Conservation (phyloP, 306 rosid genomes). For the Phaseolus lunatus region DNA sequence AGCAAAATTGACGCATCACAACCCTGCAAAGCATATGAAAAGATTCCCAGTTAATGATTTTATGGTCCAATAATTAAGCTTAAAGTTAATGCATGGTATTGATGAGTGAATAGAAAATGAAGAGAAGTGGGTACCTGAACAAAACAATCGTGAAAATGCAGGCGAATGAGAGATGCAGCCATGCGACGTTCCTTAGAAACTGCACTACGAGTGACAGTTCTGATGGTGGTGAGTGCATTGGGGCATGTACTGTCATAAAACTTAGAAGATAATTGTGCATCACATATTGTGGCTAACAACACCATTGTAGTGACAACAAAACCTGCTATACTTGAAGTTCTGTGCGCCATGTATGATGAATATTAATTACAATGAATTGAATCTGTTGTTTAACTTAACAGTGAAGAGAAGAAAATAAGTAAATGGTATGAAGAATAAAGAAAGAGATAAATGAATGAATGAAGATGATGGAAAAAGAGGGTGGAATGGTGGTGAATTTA, state of each 20-base stretch:
- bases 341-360: slow-evolving; percentile 1
- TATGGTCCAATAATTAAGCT: neutral
- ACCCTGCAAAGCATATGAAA: slow-evolving; percentile 44
- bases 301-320: slow-evolving; percentile 27
- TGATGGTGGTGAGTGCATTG: slow-evolving; percentile 56
- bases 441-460: neutral
- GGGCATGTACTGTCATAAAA: slow-evolving; percentile 68
- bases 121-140: slow-evolving; percentile 40
- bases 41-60: neutral
- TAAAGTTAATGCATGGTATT: too few species aligned
- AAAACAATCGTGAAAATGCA: slow-evolving; percentile 55
- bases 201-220: slow-evolving; percentile 45
- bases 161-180: slow-evolving; percentile 56
- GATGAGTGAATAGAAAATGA: neutral
- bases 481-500: neutral
- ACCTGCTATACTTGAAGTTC: slow-evolving; percentile 20
- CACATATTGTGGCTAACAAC: slow-evolving; percentile 36
- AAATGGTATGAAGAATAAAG: neutral
- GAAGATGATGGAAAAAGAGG: neutral
- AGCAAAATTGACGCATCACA: slow-evolving; percentile 67
- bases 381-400: neutral
- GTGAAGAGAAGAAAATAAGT: neutral
- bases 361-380: neutral
- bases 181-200: slow-evolving; percentile 54
- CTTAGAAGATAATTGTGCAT: slow-evolving; percentile 60